Evolutionary conservation across 1,139 yeast species (phyloP), one percentile per base, ranked within the genome.

Genomic region (Petasospora rhodanensis): DNA sequence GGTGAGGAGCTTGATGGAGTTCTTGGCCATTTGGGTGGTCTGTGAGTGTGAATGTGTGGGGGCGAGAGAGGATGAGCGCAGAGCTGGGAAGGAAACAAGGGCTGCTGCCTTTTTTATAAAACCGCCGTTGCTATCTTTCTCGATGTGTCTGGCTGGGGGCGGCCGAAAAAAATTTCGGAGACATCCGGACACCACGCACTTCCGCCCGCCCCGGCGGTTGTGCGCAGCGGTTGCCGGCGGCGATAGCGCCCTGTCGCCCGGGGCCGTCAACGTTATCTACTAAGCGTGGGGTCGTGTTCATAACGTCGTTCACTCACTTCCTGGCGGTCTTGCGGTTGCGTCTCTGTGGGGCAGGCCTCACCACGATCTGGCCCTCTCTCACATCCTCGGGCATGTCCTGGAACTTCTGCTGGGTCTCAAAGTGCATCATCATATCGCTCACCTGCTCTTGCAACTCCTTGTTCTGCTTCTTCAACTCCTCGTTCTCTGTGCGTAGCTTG

Each of bases 1-100:
- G 21, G 96, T 91, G 44, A 87, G 68, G 42, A 87, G 70, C 58
- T 86, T 87, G 61, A 87, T 87, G 28, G 95, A 83, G 59, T 87
- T 87, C 27, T 85, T 72, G 18, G 85, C 78, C 89, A 79, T 79
- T 24, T 18, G 46, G 15, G 22, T 3, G 17, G 4, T n/a, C 6
- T 18, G 19, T 9, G 10, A n/a, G n/a, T n/a, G n/a, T n/a, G n/a
- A n/a, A n/a, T n/a, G n/a, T n/a, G n/a, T n/a, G n/a, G n/a, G n/a
- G n/a, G n/a, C n/a, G n/a, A n/a, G n/a, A n/a, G n/a, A n/a, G n/a
- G n/a, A n/a, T n/a, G n/a, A n/a, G n/a, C n/a, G n/a, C n/a, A n/a
- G 29, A 26, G 10, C 17, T 20, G 6, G 18, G 19, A 18, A 18
- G 19, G 19, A 18, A 9, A 18, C 9, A 9, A 9, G 19, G 18